Base-by-base conservation (phyloP, 257 asterid species). In the Lycium ferocissimum region DNA sequence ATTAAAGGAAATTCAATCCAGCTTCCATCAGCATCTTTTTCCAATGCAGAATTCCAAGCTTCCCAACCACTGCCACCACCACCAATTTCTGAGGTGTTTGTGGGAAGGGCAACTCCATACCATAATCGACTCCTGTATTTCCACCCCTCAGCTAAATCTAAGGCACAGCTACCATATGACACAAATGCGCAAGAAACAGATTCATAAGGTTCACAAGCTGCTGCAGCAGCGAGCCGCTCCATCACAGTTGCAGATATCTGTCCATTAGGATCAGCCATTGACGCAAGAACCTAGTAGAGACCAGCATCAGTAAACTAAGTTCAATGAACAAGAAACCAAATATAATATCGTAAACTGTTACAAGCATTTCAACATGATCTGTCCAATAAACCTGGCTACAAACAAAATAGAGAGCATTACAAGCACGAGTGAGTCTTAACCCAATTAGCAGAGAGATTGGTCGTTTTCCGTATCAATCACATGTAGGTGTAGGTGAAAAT, bases 31-130 rank as follows among this genome's bases (percentile, higher is more conserved):
- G 92, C 86, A 87, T 96, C 99, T 88, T 90, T 96, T 94, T 96
- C 99, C 90, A 96, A 81, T 15, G 94, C 89, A 76, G 93, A 90
- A 88, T 87, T 94, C 99, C 99, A 96, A 58, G 97, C 92, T 49
- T 94, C 98, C 99, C 98, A 93, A 75, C 98, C 99, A 90, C 97
- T 94, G 89, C 98, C 99, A 79, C 99, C 98, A 54, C 96, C 99
- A 80, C 98, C 98, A 81, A 91, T 92, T 82, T 59, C 88, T 56
- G 93, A 89, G 61, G 90, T 40, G 61, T 91, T 88, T 54, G 90
- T 87, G 85, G 98, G 92, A 86, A 89, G 89, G 81, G 97, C 99
- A 81, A 94, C 95, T 75, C 98, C 97, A 87, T 90, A 96, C 98
- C 99, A 96, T 87, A 95, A 88, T 65, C 97, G 92, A 90, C 99